Evolutionary conservation across 768 basidiomycete genomes (phyloP).

Genomic region (Trametes coccinea): DNA sequence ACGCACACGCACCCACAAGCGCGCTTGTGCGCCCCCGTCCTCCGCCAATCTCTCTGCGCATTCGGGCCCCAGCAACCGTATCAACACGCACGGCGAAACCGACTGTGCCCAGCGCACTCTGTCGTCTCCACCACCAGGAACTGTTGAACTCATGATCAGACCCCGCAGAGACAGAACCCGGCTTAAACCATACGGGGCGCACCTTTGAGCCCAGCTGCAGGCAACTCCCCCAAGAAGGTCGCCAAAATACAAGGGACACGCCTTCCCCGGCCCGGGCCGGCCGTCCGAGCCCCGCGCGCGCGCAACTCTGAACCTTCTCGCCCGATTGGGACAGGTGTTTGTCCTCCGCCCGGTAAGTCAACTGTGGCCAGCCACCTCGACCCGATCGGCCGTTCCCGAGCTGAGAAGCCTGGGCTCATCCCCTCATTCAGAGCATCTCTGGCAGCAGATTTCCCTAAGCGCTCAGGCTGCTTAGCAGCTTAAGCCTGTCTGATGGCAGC

Average conservation of each 20-base stretch:
- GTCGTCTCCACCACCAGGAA: no score
- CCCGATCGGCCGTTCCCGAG: not conserved
- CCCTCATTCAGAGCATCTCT: no score
- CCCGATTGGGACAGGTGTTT: conserved; percentile 10
- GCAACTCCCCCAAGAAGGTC: conserved; percentile 2
- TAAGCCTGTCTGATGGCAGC: not conserved
- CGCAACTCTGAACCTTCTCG: not conserved
- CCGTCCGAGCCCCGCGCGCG: not conserved
- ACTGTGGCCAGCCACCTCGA: not conserved
- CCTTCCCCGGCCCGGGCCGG: conserved; percentile 1
- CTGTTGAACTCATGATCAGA: not conserved
- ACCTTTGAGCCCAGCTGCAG: not conserved
- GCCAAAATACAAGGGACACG: conserved; percentile 1
- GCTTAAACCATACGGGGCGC: not conserved
- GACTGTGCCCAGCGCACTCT: no score
- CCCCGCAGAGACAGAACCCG: not conserved
- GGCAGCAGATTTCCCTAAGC: no score
- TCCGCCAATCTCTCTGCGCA: not conserved
- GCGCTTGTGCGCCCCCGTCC: not conserved
- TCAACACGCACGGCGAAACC: not conserved
- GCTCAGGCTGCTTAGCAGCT: not conserved
- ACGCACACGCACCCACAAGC: not conserved
- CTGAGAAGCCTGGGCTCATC: not conserved
- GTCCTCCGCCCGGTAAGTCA: not conserved
- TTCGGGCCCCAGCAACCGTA: not conserved